phyloP scores from a whole-genome alignment of 768 basidiomycete genomes.

The Phylloporus scabripes region DNA sequence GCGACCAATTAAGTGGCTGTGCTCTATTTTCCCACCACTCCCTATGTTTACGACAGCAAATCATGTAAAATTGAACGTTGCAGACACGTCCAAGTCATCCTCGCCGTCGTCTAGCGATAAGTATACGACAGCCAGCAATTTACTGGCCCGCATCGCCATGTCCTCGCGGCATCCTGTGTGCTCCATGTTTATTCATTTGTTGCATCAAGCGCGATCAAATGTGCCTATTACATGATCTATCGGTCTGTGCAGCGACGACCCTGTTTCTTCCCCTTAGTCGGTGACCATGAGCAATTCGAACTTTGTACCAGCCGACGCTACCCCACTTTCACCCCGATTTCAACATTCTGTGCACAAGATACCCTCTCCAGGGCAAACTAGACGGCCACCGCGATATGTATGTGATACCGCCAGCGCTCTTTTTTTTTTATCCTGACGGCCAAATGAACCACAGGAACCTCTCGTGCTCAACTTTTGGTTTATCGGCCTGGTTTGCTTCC shows the following conservation, averaged over 20 bases:
- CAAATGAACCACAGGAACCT: slow-evolving; percentile 21
- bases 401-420: slow-evolving; percentile 9
- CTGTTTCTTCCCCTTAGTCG: background rate
- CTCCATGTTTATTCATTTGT: background rate
- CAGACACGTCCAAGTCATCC: background rate
- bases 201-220: background rate
- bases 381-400: slow-evolving; percentile 42
- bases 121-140: background rate
- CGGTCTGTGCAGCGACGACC: background rate
- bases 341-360: slow-evolving; percentile 45
- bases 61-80: slow-evolving; percentile 9
- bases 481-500: slow-evolving; percentile 34
- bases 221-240: slow-evolving; percentile 1
- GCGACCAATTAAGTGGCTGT: slow-evolving; percentile 29
- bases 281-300: slow-evolving; percentile 5
- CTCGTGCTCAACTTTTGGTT: slow-evolving; percentile 35
- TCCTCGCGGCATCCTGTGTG: slow-evolving; percentile 5
- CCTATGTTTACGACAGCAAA: slow-evolving; percentile 7
- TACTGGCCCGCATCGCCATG: background rate
- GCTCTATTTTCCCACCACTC: slow-evolving; percentile 13
- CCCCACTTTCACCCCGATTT: slow-evolving; percentile 32
- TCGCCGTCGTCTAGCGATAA: background rate
- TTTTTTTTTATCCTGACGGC: background rate
- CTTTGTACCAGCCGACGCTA: background rate
- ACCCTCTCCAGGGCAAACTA: slow-evolving; percentile 37